A percentile compares a stretch with the other conserved stretches of the same genome.
These are phyloP conservation scores for Lablab purpureus DNA, from an alignment of 306 rosid genomes.

Conservation along the genomic window DNA sequence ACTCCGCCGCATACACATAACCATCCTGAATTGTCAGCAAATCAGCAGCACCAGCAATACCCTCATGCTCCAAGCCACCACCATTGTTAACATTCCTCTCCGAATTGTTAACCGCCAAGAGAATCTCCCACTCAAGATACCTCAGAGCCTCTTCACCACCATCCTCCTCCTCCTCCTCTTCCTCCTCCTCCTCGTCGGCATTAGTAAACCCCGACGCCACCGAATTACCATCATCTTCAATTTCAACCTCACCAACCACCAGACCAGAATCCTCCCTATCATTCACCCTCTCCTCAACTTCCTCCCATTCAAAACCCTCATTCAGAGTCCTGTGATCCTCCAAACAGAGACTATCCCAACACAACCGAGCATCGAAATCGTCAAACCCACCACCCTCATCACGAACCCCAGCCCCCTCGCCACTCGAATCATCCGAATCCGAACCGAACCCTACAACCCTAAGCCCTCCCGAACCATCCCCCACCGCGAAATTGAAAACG, in stretches of 20 bases:
- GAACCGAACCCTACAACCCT: slow-evolving; percentile 70
- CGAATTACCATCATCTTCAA: slow-evolving; percentile 56
- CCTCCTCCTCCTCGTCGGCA: slow-evolving; percentile 29
- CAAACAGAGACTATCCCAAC: slow-evolving; percentile 67
- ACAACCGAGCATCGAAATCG: slow-evolving; percentile 53
- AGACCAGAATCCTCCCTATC: slow-evolving; percentile 54
- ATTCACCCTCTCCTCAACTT: slow-evolving; percentile 60
- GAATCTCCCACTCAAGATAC: slow-evolving; percentile 82
- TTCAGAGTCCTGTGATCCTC: slow-evolving; percentile 67
- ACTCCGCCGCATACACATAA: slow-evolving; percentile 57
- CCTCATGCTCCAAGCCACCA: slow-evolving; percentile 45
- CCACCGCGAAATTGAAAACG: slow-evolving; percentile 38
- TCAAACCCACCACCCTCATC: slow-evolving; percentile 53
- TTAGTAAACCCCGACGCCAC: slow-evolving; percentile 64
- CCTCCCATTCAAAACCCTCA: slow-evolving; percentile 74
- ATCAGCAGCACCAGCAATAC: slow-evolving; percentile 44
- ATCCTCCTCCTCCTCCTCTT: slow-evolving; percentile 40
- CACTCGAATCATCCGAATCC: slow-evolving; percentile 75
- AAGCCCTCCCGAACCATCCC: slow-evolving; percentile 56
- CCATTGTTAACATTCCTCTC: slow-evolving; percentile 46
- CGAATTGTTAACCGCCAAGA: slow-evolving; percentile 71
- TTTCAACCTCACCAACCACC: slow-evolving; percentile 51
- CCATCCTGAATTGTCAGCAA: slow-evolving; percentile 52
- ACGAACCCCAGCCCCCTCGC: slow-evolving; percentile 42
- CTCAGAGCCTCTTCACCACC: slow-evolving; percentile 53